Evolutionary conservation across 2,329 filamentous ascomycete species (phyloP), one percentile per base, ranked within the genome.

Genomic region (Coniochaeta sp.): DNA sequence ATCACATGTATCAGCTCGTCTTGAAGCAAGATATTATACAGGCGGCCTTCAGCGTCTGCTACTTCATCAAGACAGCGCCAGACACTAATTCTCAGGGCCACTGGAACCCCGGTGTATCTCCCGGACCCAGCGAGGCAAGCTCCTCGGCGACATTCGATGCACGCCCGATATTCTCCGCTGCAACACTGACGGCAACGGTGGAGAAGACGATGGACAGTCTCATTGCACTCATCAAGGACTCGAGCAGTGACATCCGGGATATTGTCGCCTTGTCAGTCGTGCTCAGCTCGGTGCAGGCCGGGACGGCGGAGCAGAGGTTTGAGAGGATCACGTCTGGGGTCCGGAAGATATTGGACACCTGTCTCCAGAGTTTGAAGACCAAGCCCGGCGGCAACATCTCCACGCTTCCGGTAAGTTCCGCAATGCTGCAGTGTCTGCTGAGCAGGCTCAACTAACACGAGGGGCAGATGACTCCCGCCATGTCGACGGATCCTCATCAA

Each of bases 11-110:
- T 51, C 70, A 78, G 53, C 69, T 78, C 48, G 67, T 79, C 10
- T 61, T 81, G 31, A 78, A 76, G 57, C 71, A 73, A 53, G 78
- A 81, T 55, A 75, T 81, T 22, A 66, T 79, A 18, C 77, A 81
- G 60, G 76, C 78, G 0, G 75, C 76, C 3, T 70, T 81, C 42
- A 78, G 77, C 52, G 66, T 81, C 12, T 81, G 78, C 58, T 79
- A 75, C 56, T 81, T 77, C 52, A 77, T 81, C 60, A 69, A 67
- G 51, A 65, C 65, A 26, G 61, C 64, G 38, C 48, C 56, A 46
- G 53, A 59, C 35, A 48, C 49, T 33, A 40, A 13, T 40, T 51
- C 27, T 48, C 26, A 18, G 14, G 45, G 45, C 3, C 26, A 28
- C 24, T 31, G 45, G 45, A 48, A 31, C n/a, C 45, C 45, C 4